A percentile compares a stretch with the other conserved stretches of the same genome.
Conservation (phyloP, 2,329 filamentous ascomycete genomes). For the Leptographium procerum region DNA sequence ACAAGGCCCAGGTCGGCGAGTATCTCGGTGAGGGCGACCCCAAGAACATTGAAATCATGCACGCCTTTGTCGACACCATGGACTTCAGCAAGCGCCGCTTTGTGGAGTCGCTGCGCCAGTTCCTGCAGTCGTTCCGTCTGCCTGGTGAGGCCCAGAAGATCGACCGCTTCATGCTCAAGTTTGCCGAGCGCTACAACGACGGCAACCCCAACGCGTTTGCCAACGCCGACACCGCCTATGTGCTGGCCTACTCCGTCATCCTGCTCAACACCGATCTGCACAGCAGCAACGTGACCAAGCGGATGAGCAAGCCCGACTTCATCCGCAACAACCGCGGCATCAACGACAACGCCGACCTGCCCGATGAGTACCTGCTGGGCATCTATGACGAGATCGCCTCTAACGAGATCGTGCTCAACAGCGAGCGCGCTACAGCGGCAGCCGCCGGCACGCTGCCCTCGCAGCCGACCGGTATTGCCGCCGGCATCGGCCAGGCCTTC, state of each 20-base stretch:
- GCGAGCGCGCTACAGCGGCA: slow-evolving; percentile 80
- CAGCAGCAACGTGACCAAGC: slow-evolving; percentile 68
- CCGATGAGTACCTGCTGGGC: slow-evolving; percentile 75
- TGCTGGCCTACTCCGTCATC: slow-evolving; percentile 92
- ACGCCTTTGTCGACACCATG: slow-evolving; percentile 93
- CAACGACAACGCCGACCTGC: slow-evolving; percentile 89
- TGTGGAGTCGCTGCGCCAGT: slow-evolving; percentile 81
- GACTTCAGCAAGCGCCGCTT: slow-evolving; percentile 87
- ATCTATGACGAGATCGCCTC: slow-evolving; percentile 88
- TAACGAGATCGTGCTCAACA: slow-evolving; percentile 91
- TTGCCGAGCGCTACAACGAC: slow-evolving; percentile 87
- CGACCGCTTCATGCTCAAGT: slow-evolving; percentile 98
- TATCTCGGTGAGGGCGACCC: slow-evolving; percentile 89
- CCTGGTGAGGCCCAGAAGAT: slow-evolving; percentile 98
- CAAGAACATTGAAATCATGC: slow-evolving; percentile 94
- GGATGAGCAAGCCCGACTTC: slow-evolving; percentile 95
- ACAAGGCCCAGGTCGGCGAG: slow-evolving; percentile 89
- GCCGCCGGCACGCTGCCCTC: slow-evolving; percentile 52
- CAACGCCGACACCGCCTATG: slow-evolving; percentile 95
- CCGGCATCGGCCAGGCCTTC: slow-evolving; percentile 76
- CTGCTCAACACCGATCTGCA: slow-evolving; percentile 94
- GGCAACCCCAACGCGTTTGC: slow-evolving; percentile 96
- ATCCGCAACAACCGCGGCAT: slow-evolving; percentile 99
- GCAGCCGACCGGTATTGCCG: slow-evolving; percentile 58
- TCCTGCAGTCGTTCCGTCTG: slow-evolving; percentile 87